These are phyloP conservation scores for Ramicandelaber brevisporus DNA, from an alignment of 192 early-diverging fungal genomes.

Conservation along the genomic window DNA sequence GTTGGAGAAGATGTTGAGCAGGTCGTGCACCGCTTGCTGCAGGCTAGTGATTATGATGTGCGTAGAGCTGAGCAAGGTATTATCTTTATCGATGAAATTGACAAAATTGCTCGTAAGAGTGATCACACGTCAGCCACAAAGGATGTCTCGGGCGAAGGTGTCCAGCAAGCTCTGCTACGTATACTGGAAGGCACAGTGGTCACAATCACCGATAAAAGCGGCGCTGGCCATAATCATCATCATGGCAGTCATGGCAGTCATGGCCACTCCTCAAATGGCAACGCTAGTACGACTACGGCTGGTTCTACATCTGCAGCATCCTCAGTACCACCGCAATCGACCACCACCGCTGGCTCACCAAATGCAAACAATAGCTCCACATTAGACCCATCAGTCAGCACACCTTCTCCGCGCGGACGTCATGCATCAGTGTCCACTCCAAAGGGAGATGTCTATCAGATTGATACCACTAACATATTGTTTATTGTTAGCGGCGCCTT, in stretches of 20 bases:
- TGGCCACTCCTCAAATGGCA: too few relatives aligned
- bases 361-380: too few relatives aligned
- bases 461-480: conserved; percentile 76
- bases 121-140: conserved; percentile 46
- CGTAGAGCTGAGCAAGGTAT: conserved; percentile 62
- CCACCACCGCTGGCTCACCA: too few relatives aligned
- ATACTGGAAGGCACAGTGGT: conserved; percentile 80
- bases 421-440: conserved; percentile 4
- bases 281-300: too few relatives aligned
- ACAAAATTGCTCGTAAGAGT: conserved; percentile 62
- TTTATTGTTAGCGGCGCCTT: conserved; percentile 80
- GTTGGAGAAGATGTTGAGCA: conserved; percentile 80
- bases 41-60: conserved; percentile 73
- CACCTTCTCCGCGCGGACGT: too few relatives aligned
- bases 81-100: conserved; percentile 82
- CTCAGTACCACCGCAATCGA: too few relatives aligned
- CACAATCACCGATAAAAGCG: conserved; percentile 58
- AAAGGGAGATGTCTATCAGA: conserved; percentile 61
- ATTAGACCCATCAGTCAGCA: too few relatives aligned
- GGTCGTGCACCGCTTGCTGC: conserved; percentile 57
- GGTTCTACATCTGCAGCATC: too few relatives aligned
- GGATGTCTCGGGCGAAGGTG: conserved; percentile 83
- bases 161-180: conserved; percentile 60
- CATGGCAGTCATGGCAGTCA: background rate
- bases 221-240: conserved; percentile 6